Evolutionary conservation across 768 basidiomycete species (phyloP), one percentile per base, ranked within the genome.

Genomic region (Lenzites betulinus): DNA sequence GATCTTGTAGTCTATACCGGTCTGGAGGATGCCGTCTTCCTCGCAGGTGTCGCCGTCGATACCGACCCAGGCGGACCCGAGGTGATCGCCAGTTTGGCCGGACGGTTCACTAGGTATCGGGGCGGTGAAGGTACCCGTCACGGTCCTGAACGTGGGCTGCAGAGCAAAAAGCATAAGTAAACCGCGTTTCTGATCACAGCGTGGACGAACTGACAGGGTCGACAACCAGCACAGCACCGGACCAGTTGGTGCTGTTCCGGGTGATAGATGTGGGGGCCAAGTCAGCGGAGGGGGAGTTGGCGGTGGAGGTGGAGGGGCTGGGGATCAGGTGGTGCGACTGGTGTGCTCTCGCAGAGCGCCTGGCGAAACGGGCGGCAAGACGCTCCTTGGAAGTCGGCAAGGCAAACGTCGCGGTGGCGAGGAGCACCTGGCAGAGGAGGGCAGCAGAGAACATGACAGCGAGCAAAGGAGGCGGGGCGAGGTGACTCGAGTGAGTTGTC

Each of bases 11-110:
- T 74, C 74, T 35, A 73, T 59, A 15, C 75, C 75, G 23, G 75
- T 75, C 59, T 76, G 75, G 47, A 75, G 69, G 56, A 76, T 75
- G 23, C 73, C 73, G 39, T n/a, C n/a, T n/a, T 41, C 68, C 2
- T 64, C 68, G 59, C 75, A 76, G 28, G 75, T 74, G 66, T 73
- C 72, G 33, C 75, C 75, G 56, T 75, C 74, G 52, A 75, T 74
- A 33, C 75, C 74, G 52, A 76, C 74, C 74, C 74, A 76, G 2
- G 73, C 72, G 20, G 75, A 71, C 0, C 72, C 70, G 12, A 74
- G 62, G 64, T 71, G 63, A 15, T 60, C 59, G 51, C 67, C 60
- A n/a, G 63, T 58, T 41, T 64, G 67, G 42, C 66, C 69, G n/a
- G 69, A 69, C 18, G 68, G 68, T 39, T 66, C 67, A 11, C 52